Evolutionary conservation across 371 early-diverging fungal genomes (phyloP), one percentile per base, ranked within the genome.

Genomic region (Mucor lusitanicus): DNA sequence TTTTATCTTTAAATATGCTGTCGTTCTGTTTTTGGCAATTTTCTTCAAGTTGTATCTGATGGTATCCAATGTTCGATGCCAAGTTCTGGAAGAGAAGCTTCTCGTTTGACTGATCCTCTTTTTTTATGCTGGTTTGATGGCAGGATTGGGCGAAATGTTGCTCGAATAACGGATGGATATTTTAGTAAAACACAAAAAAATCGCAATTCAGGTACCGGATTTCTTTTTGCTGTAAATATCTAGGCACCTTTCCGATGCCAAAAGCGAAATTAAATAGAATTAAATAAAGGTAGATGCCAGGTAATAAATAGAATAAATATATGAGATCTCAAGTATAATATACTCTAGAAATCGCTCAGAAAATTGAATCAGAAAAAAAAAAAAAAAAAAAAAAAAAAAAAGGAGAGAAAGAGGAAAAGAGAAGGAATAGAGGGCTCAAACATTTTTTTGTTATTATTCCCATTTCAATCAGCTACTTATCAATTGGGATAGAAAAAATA

Each of bases 201-300:
- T 27, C 25, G 32, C 46, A 61, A 59, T 71, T 71, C 68, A 71
- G 67, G 71, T 42, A 71, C 71, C 57, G 70, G 61, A 57, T 73
- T 64, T 73, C 21, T 50, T n/a, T 48, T 5, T 48, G n/a, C 23
- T 21, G 23, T 11, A 50, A 50, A 50, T 50, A 50, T 50, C 50
- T 3, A 50, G 25, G 50, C 50, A 50, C 50, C 50, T 50, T 50
- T 23, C 23, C 23, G 8, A 23, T 25, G 21, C 8, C 21, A 50
- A 50, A 63, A 74, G 73, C 58, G 54, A 65, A 57, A 40, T 27
- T 17, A 30, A 44, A 64, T 19, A 57, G 27, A 21, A 55, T 55
- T 30, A 54, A 37, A 33, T 28, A 37, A 28, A 25, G 15, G 54
- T 23, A 63, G 21, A 50, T 32, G 25, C 39, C 19, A 53, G 53